A percentile compares a stretch with the other conserved stretches of the same genome.
phyloP scores from a whole-genome alignment of 2,329 filamentous ascomycete genomes.

The Leptographium radiaticola region DNA sequence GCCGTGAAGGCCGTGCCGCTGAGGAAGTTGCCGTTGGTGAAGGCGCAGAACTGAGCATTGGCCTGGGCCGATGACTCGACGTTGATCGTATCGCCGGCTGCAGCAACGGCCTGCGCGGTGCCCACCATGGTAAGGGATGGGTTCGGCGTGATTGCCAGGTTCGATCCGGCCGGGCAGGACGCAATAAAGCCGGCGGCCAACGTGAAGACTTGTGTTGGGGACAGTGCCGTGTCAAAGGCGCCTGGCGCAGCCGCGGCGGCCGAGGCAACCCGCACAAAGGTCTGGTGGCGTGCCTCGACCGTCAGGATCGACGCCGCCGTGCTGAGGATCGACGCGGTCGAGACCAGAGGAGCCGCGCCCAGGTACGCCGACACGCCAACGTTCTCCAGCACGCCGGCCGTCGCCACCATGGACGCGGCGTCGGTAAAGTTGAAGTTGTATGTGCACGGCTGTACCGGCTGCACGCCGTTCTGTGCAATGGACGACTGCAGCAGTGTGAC shows the following conservation, averaged over 20 bases:
- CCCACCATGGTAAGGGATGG: constrained; percentile 41
- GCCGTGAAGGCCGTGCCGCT: constrained; percentile 47
- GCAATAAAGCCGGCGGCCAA: constrained; percentile 61
- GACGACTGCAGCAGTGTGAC: constrained; percentile 45
- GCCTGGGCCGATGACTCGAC: constrained; percentile 37
- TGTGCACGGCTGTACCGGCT: constrained; percentile 54
- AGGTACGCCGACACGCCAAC: constrained; percentile 64
- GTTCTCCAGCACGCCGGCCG: constrained; percentile 57
- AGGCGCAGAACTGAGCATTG: constrained; percentile 48
- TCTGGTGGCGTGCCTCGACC: constrained; percentile 61
- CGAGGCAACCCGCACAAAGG: constrained; percentile 51
- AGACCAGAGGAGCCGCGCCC: constrained; percentile 54
- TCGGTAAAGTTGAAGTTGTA: constrained; percentile 62
- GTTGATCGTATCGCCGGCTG: constrained; percentile 28
- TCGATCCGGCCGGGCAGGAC: constrained; percentile 53
- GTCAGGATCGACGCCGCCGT: constrained; percentile 60
- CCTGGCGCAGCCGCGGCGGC: constrained; percentile 48
- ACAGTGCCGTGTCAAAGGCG: constrained; percentile 58
- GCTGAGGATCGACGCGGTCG: constrained; percentile 44
- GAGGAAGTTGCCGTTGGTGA: constrained; percentile 46
- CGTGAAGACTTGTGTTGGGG: constrained; percentile 57
- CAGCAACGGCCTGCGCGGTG: constrained; percentile 25
- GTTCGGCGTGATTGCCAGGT: constrained; percentile 51
- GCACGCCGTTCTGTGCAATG: constrained; percentile 47
- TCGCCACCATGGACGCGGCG: constrained; percentile 53